Percentiles rank a stretch among this genome's conserved stretches.
Evolutionary conservation across 441 rosid species (phyloP).

Genomic region (Hypseocharis bilobata): DNA sequence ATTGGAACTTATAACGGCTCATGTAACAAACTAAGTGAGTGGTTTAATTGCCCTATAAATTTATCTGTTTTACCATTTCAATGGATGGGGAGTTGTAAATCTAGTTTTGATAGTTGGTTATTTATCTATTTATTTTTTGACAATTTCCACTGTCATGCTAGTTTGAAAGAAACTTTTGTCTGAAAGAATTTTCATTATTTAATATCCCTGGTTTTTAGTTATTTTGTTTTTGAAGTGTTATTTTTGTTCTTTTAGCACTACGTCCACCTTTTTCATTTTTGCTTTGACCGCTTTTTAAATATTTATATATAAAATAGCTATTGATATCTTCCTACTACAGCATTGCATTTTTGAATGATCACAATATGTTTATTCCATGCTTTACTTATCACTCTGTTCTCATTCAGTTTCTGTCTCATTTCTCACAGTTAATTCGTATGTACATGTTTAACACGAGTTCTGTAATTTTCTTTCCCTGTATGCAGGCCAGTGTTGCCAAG

Average conservation of each 20-base stretch:
- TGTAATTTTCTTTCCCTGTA: slow-evolving; percentile 13
- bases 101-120: not conserved
- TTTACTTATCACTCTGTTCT: too few species aligned
- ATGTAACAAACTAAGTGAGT: not conserved
- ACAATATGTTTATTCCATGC: too few species aligned
- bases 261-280: too few species aligned
- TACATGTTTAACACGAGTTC: slow-evolving; percentile 7
- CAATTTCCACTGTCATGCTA: not conserved
- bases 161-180: not conserved
- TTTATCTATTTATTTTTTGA: not conserved
- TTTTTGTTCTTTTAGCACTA: not conserved
- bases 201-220: not conserved
- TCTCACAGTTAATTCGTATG: slow-evolving; percentile 3
- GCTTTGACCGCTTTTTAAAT: too few species aligned
- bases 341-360: too few species aligned
- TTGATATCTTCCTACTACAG: too few species aligned
- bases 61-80: not conserved
- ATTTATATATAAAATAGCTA: too few species aligned
- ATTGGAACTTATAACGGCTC: not conserved
- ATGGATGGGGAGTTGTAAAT: not conserved
- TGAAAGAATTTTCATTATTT: not conserved
- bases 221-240: not conserved
- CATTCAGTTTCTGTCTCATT: not conserved
- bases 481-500: slow-evolving; percentile 91
- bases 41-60: not conserved